Percentiles rank a stretch among this genome's conserved stretches.
Conservation (phyloP, 257 asterid species). For the Petrea volubilis region DNA sequence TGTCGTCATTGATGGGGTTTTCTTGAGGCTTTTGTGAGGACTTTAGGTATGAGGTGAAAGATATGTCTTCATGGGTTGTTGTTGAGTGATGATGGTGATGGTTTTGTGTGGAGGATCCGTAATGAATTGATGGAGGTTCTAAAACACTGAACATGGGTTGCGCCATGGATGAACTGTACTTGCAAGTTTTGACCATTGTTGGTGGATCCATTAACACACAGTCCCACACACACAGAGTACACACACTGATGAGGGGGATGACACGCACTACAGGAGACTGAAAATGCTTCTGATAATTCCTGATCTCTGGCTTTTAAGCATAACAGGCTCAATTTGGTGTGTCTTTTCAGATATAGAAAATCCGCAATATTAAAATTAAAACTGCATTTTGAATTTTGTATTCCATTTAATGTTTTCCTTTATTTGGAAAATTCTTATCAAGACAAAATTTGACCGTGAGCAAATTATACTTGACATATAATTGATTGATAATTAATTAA, state of each 20-base stretch:
- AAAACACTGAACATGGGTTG: constrained; percentile 47
- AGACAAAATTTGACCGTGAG: no score
- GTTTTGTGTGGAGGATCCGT: constrained; percentile 35
- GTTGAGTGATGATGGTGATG: neutral
- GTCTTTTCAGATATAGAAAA: neutral
- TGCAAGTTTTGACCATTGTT: constrained; percentile 36
- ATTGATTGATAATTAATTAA: no score
- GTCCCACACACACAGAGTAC: neutral
- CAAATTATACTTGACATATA: no score
- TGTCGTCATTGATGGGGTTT: constrained; percentile 38
- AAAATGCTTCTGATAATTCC: constrained; percentile 31
- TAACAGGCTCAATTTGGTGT: constrained; percentile 16
- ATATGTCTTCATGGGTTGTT: constrained; percentile 37
- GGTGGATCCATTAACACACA: constrained; percentile 52
- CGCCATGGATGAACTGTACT: constrained; percentile 43
- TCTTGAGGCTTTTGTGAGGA: constrained; percentile 16
- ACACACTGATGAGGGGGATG: neutral
- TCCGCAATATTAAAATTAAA: neutral
- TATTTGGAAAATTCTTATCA: no score
- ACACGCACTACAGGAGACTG: neutral
- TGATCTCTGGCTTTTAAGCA: constrained; percentile 27
- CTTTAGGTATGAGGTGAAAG: constrained; percentile 58
- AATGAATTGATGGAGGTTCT: constrained; percentile 44
- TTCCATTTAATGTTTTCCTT: no score
- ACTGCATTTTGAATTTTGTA: no score